Evolutionary conservation across 805 yeast genomes (phyloP), one percentile per base, ranked within the genome.

Genomic region (Candida maesae): DNA sequence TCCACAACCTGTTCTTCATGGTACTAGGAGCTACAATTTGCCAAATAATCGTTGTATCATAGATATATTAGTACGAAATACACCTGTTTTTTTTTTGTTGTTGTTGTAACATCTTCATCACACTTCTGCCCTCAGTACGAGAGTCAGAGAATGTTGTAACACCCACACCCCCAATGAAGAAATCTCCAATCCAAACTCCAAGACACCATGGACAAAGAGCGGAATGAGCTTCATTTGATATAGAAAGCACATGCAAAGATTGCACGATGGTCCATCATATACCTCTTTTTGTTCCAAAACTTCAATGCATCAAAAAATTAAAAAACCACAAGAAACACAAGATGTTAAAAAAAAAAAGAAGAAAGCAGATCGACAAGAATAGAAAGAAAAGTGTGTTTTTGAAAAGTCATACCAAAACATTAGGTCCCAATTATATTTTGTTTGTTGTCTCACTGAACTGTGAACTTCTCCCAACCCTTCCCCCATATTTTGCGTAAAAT

Each of bases 1-100:
- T n/a, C n/a, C n/a, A n/a, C n/a, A n/a, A n/a, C n/a, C n/a, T n/a
- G n/a, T n/a, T n/a, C n/a, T n/a, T n/a, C n/a, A n/a, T n/a, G n/a
- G n/a, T n/a, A n/a, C n/a, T n/a, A n/a, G n/a, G n/a, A n/a, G n/a
- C 27, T 33, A 33, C 23, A 31, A 17, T 18, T 6, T 8, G 10
- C 5, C 5, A 12, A 6, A 7, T 30, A 35, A 35, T 39, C 46
- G 39, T 46, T 42, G 46, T 46, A 46, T 46, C 50, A 33, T 46
- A 46, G 50, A 42, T 42, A 42, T 46, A 46, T 46, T 42, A 30
- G 38, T 38, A 27, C 17, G n/a, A 25, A 39, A 40, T 25, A 46
- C 33, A 46, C 26, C 42, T 39, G 41, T 36, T 41, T 42, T 37
- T 41, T n/a, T n/a, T n/a, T n/a, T n/a, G n/a, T n/a, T n/a, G n/a